These are phyloP conservation scores for Alternaria sp. DNA, from an alignment of 2,329 filamentous ascomycete species.

Conservation along the genomic window DNA sequence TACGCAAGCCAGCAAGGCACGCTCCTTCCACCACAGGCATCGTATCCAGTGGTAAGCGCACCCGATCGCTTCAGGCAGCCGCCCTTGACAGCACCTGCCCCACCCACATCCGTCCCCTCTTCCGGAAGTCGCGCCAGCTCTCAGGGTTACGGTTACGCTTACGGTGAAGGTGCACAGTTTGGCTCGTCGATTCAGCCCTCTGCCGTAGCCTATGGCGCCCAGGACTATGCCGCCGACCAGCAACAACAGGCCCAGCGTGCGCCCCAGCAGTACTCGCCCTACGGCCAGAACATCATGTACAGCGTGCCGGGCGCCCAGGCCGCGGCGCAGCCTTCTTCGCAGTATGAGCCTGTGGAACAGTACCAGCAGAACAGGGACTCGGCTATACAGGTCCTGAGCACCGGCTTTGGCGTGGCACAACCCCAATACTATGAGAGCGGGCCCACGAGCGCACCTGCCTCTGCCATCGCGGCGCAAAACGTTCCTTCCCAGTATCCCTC, in stretches of 20 bases:
- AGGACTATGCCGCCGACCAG: conserved; percentile 66
- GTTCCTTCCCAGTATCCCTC: conserved; percentile 69
- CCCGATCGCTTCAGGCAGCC: conserved; percentile 58
- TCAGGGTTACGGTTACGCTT: conserved; percentile 58
- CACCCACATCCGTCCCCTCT: conserved; percentile 51
- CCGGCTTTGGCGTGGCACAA: conserved; percentile 71
- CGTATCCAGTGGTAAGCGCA: conserved; percentile 53
- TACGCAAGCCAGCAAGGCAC: conserved; percentile 61
- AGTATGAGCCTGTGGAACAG: conserved; percentile 77
- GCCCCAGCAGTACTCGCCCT: conserved; percentile 56
- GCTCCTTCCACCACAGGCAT: conserved; percentile 52
- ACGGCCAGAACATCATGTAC: conserved; percentile 77
- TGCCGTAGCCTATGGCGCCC: conserved; percentile 65
- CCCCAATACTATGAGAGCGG: conserved; percentile 68
- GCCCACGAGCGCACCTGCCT: conserved; percentile 65
- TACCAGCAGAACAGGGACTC: conserved; percentile 73
- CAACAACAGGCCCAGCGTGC: conserved; percentile 65
- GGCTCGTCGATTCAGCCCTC: conserved; percentile 59
- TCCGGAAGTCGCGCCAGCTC: conserved; percentile 47
- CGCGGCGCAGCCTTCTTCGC: conserved; percentile 58
- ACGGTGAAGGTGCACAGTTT: conserved; percentile 62
- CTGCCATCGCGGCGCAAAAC: conserved; percentile 65
- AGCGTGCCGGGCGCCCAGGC: conserved; percentile 61
- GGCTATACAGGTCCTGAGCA: conserved; percentile 77
- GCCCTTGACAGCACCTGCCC: conserved; percentile 51